These are phyloP conservation scores for Aspergillus sp. DNA, from an alignment of 2,329 filamentous ascomycete species.

Conservation along the genomic window DNA sequence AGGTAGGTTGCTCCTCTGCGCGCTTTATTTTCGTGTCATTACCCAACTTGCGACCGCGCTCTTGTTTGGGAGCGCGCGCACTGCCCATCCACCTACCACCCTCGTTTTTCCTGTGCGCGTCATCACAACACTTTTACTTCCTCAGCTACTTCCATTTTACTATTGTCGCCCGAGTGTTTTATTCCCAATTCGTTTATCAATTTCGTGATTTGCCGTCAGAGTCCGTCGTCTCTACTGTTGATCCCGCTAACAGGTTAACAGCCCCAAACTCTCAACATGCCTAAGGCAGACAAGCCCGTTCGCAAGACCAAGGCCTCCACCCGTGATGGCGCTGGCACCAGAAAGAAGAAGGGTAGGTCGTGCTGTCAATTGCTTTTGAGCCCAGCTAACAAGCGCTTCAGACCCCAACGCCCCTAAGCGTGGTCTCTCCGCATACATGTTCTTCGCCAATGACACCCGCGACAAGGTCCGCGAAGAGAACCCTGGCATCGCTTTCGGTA, in stretches of 20 bases:
- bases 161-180: constrained; percentile 14
- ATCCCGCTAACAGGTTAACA: constrained; percentile 12
- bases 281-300: constrained; percentile 63
- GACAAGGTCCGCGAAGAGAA: constrained; percentile 98
- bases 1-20: constrained; percentile 19
- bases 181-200: constrained; percentile 2
- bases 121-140: constrained; percentile 7
- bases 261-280: constrained; percentile 54
- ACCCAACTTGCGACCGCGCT: constrained; percentile 24
- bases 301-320: constrained; percentile 59
- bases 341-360: constrained; percentile 70
- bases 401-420: constrained; percentile 99
- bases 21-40: constrained; percentile 19
- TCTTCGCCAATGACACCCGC: constrained; percentile 99
- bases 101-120: constrained; percentile 8
- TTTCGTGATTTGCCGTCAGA: neutral
- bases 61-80: constrained; percentile 21
- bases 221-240: neutral
- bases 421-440: constrained; percentile 99
- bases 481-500: constrained; percentile 94
- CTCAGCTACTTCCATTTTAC: constrained; percentile 12
- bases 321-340: constrained; percentile 44
- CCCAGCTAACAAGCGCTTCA: constrained; percentile 40
- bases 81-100: constrained; percentile 12
- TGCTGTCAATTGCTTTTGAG: neutral